A percentile compares a stretch with the other conserved stretches of the same genome.
Evolutionary conservation across 2,329 filamentous ascomycete species (phyloP).

Genomic region (Pseudogymnoascus sp.): DNA sequence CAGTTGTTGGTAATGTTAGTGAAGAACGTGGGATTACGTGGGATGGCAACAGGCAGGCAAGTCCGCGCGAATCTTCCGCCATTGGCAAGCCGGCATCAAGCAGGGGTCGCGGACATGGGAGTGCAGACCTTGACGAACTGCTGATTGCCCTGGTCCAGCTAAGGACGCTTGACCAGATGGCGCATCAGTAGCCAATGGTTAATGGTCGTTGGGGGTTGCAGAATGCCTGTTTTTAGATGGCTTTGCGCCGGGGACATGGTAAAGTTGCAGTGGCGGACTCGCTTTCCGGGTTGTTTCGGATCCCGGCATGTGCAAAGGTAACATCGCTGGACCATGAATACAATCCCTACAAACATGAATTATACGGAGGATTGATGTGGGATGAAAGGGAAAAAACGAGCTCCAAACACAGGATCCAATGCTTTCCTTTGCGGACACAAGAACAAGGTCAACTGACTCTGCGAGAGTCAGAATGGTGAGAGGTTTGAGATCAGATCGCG

Average conservation of each 20-base stretch:
- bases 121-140: neutral
- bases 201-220: neutral
- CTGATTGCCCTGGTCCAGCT: neutral
- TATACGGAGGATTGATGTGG: neutral
- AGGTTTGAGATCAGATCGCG: neutral
- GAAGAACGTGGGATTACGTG: conserved; percentile 9
- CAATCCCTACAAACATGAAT: neutral
- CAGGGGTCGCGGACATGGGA: neutral
- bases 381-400: neutral
- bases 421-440: neutral
- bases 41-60: neutral
- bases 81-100: neutral
- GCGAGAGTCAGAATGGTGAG: neutral
- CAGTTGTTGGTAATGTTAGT: neutral
- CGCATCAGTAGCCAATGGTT: neutral
- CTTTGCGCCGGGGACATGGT: conserved; percentile 1
- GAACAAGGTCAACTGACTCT: conserved; percentile 1
- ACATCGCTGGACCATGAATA: neutral
- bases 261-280: conserved; percentile 1
- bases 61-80: conserved; percentile 5
- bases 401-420: neutral
- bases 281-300: conserved; percentile 10
- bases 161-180: conserved; percentile 1
- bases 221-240: conserved; percentile 5
- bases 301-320: conserved; percentile 9